These are phyloP conservation scores for Acanthamoeba castellanii DNA, from an alignment of 208 protist species.

Conservation along the genomic window DNA sequence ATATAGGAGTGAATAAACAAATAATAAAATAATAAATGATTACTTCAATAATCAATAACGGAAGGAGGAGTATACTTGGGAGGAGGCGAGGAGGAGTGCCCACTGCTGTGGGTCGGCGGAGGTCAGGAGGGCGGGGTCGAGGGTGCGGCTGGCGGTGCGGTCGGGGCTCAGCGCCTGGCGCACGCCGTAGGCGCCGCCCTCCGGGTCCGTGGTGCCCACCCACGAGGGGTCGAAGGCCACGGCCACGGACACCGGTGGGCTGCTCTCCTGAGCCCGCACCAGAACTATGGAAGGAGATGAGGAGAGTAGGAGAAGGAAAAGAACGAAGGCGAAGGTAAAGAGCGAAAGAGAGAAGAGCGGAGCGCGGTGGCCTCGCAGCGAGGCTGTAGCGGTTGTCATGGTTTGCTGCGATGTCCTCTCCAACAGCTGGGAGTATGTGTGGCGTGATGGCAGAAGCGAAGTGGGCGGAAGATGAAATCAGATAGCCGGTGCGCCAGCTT, in stretches of 20 bases:
- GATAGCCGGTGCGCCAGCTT: not conserved
- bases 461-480: too few relatives aligned
- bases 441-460: too few relatives aligned
- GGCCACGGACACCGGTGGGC: not conserved
- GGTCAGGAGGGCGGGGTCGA: not conserved
- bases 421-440: too few relatives aligned
- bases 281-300: not conserved
- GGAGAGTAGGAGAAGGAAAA: not conserved
- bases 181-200: not conserved
- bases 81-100: not conserved
- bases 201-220: not conserved
- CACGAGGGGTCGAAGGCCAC: constrained; percentile 1
- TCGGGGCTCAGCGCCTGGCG: not conserved
- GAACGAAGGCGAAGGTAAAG: not conserved
- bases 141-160: not conserved
- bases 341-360: too few relatives aligned
- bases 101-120: not conserved
- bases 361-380: too few relatives aligned
- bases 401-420: too few relatives aligned
- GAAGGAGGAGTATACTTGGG: not conserved
- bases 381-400: too few relatives aligned
- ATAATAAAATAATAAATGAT: not conserved
- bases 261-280: not conserved
- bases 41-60: not conserved
- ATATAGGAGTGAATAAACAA: too few relatives aligned